Percentiles rank a stretch among this genome's conserved stretches.
Evolutionary conservation across 192 early-diverging fungal genomes (phyloP).

Genomic region (Gigaspora rosea): DNA sequence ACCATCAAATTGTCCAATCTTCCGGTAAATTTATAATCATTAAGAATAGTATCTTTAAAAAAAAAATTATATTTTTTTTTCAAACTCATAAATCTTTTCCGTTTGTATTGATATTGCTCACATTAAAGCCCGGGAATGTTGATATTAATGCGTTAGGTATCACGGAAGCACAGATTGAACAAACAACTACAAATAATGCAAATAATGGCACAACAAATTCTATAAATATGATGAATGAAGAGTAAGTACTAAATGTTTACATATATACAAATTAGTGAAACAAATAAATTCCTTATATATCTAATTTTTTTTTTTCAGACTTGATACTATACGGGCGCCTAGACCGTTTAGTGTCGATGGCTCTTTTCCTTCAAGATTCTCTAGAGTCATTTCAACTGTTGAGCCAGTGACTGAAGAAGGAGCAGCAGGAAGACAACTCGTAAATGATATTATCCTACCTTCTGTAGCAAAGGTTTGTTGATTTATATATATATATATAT

Average conservation of each 20-base stretch:
- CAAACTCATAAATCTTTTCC: background rate
- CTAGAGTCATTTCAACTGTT: too few relatives aligned
- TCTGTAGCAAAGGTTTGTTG: background rate
- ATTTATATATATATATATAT: too few relatives aligned
- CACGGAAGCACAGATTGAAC: too few relatives aligned
- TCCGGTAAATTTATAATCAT: background rate
- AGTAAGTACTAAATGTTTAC: background rate
- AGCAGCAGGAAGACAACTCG: background rate
- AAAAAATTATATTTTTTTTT: background rate
- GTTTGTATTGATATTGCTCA: background rate
- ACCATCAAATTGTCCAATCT: background rate
- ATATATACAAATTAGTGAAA: background rate
- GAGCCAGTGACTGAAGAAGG: too few relatives aligned
- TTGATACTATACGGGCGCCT: background rate
- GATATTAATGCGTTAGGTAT: too few relatives aligned
- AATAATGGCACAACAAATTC: background rate
- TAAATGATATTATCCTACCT: conserved; percentile 7
- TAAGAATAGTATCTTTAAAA: background rate
- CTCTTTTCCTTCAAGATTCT: too few relatives aligned
- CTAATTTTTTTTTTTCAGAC: background rate
- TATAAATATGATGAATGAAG: background rate
- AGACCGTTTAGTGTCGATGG: too few relatives aligned
- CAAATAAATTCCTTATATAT: background rate
- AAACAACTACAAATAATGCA: background rate
- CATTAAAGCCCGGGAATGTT: background rate